Base-by-base conservation (phyloP, 495 filamentous ascomycete genomes). In the Aspergillus heteromorphus region DNA sequence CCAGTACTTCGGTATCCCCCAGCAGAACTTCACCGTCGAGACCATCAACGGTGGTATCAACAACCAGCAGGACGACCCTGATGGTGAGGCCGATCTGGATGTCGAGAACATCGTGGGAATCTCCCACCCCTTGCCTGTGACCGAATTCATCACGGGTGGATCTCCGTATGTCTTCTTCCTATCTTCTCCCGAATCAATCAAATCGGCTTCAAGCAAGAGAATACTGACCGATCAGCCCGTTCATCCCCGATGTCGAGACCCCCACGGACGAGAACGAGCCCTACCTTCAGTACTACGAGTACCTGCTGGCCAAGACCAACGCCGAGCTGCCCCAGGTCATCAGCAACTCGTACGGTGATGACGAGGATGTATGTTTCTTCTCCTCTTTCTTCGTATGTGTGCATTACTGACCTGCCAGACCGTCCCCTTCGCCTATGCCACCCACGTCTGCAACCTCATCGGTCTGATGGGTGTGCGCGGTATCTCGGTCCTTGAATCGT, bases 301-400 rank as follows among this genome's bases (percentile, higher is more conserved):
- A 83, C 58, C 66, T 85, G 14, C 68, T 81, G 30, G 64, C 65
- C 8, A 40, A 82, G 17, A 83, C 83, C 64, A 71, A 77, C 48
- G 56, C 63, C 30, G 69, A 80, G 41, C 75, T 90, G 29, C 87
- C 87, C 4, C 81, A 83, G 51, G 79, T 85, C 19, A 79, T 91
- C 57, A 80, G 82, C 43, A 85, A 82, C 43, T 87, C 84, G 0
- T 91, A 90, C 62, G 85, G 84, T 45, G 86, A 89, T 57, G 80
- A 87, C 49, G 87, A 91, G 64, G 73, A 65, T 57, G 49, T 67
- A 55, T 43, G 25, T 17, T n/a, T 8, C 14, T 16, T 18, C 30
- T 14, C 16, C 5, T 19, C 25, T 38, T 31, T 9, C 17, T 41
- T 19, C 25, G 19, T 23, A 20, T 14, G 21, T 40, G 27, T 30